Evolutionary conservation across 1,284 basidiomycete genomes (phyloP).

Genomic region (Ceratobasidium papillatum): DNA sequence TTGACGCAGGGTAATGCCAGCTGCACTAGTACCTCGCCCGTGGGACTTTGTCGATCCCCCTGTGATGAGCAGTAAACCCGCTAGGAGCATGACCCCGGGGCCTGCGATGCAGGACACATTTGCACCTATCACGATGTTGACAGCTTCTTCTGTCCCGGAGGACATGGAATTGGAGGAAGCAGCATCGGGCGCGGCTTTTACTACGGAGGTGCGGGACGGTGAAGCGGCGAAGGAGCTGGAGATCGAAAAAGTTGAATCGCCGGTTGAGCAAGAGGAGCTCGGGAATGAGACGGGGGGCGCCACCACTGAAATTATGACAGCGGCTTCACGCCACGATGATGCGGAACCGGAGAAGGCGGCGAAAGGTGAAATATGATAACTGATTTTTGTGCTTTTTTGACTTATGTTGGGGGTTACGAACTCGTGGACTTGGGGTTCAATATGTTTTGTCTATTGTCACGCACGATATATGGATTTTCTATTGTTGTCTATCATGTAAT

Average conservation of each 20-base stretch:
- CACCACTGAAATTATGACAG: conserved; percentile 1
- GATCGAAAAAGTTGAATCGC: conserved; percentile 3
- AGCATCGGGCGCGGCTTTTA: not conserved
- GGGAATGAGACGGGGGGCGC: conserved; percentile 1
- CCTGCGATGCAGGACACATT: not conserved
- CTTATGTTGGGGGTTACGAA: not conserved
- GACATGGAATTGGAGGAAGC: conserved; percentile 3
- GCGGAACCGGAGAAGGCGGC: not conserved
- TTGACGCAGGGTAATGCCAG: conserved; percentile 71
- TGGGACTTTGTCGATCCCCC: conserved; percentile 74
- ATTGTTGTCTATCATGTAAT: conserved; percentile 37
- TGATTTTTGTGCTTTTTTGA: conserved; percentile 8
- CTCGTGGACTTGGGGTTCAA: not conserved
- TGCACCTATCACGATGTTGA: not conserved
- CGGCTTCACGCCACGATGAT: conserved; percentile 1
- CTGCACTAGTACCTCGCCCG: conserved; percentile 74
- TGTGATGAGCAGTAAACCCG: conserved; percentile 24
- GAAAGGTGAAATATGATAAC: conserved; percentile 4
- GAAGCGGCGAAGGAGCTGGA: conserved; percentile 64
- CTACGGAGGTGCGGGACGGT: conserved; percentile 28
- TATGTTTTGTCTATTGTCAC: conserved; percentile 17
- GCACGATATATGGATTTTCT: conserved; percentile 9
- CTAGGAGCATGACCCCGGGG: conserved; percentile 14
- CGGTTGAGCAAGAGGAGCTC: not conserved
- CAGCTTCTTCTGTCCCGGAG: not conserved